A percentile compares a stretch with the other conserved stretches of the same genome.
Evolutionary conservation across 352 stramenopile genomes (phyloP).

Genomic region (Discostella stelligera): DNA sequence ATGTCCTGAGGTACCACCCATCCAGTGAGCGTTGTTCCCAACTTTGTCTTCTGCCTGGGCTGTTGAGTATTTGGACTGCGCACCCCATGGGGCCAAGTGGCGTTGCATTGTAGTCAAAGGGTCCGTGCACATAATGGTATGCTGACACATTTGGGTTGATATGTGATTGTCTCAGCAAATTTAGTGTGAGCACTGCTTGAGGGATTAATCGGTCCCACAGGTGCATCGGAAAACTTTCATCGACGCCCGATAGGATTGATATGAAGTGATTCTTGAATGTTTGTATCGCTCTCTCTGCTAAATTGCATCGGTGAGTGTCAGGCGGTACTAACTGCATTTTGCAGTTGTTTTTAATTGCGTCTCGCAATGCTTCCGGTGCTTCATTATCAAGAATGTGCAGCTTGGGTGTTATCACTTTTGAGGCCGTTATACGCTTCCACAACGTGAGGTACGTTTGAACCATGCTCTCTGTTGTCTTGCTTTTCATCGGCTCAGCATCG

Average conservation of each 20-base stretch:
- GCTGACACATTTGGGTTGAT: neutral
- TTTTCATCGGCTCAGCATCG: too few relatives aligned
- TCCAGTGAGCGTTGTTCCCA: slow-evolving; percentile 31
- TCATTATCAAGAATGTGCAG: too few relatives aligned
- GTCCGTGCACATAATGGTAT: neutral
- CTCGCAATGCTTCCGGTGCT: too few relatives aligned
- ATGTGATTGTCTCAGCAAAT: neutral
- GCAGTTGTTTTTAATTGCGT: slow-evolving; percentile 1
- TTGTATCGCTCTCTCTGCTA: too few relatives aligned
- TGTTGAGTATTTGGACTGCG: slow-evolving; percentile 45
- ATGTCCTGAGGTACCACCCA: slow-evolving; percentile 35
- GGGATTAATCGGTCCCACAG: too few relatives aligned
- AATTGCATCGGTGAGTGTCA: too few relatives aligned
- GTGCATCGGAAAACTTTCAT: neutral
- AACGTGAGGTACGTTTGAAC: neutral
- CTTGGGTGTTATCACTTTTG: neutral
- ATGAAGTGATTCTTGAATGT: slow-evolving; percentile 1
- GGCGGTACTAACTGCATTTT: neutral
- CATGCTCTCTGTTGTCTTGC: neutral
- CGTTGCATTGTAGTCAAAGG: neutral
- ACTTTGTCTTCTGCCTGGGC: slow-evolving; percentile 22
- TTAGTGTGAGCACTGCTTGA: neutral
- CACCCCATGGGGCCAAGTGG: neutral
- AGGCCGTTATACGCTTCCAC: neutral
- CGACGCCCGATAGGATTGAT: neutral